Percentiles rank a stretch among this genome's conserved stretches.
These are phyloP conservation scores for Ambrosia trifida DNA, from an alignment of 129 eudicot species.

Conservation along the genomic window DNA sequence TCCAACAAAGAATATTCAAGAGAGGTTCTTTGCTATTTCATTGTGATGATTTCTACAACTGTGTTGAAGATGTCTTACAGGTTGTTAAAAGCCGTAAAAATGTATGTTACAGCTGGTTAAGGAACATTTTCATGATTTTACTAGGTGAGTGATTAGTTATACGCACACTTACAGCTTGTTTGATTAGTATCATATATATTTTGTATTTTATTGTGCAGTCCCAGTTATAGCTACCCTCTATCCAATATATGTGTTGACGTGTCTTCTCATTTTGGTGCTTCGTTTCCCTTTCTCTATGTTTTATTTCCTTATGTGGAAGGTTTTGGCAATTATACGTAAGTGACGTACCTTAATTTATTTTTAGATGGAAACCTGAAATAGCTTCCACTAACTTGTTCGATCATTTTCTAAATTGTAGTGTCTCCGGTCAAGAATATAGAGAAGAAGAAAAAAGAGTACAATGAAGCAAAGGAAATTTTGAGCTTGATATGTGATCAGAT, in stretches of 20 bases:
- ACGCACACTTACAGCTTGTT: not conserved
- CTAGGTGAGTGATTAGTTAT: not conserved
- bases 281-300: not conserved
- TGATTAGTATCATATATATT: not conserved
- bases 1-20: not conserved
- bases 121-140: not conserved
- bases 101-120: not conserved
- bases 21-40: not conserved
- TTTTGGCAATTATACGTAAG: conserved; percentile 1
- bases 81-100: not conserved
- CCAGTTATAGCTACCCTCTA: not conserved
- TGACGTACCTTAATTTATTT: too few relatives aligned
- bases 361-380: too few relatives aligned
- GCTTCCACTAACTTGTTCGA: not conserved
- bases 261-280: conserved; percentile 13
- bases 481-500: not conserved
- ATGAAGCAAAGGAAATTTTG: not conserved
- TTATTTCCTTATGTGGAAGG: conserved; percentile 13
- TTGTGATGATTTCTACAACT: not conserved
- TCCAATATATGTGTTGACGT: conserved; percentile 1
- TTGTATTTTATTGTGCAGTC: not conserved
- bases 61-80: not conserved
- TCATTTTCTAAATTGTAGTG: not conserved
- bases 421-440: not conserved
- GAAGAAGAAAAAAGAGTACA: conserved; percentile 1